Evolutionary conservation across 192 early-diverging fungal species (phyloP).

Genomic region (Umbelopsis ramanniana): DNA sequence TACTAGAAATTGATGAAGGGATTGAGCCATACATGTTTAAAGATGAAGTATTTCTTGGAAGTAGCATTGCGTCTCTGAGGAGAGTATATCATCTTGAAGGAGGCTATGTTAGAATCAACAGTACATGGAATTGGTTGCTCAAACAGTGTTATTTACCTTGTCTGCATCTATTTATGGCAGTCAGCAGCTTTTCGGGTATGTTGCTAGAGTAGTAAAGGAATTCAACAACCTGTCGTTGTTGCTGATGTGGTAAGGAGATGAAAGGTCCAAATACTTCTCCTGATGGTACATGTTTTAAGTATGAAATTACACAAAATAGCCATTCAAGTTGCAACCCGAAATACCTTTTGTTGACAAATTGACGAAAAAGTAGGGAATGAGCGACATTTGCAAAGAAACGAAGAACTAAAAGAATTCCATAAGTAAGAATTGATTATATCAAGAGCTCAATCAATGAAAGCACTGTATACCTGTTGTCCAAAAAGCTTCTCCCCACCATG

Average conservation of each 20-base stretch:
- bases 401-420: slow-evolving; percentile 24
- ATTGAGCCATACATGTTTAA: not conserved
- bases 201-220: slow-evolving; percentile 45
- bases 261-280: slow-evolving; percentile 53
- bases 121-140: not conserved
- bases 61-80: not conserved
- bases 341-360: slow-evolving; percentile 38
- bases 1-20: too few relatives aligned
- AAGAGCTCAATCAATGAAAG: not conserved
- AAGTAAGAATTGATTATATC: not conserved
- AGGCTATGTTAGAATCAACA: not conserved
- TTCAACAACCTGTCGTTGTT: slow-evolving; percentile 52
- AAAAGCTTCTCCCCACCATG: slow-evolving; percentile 38
- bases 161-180: slow-evolving; percentile 4
- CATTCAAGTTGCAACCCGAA: not conserved
- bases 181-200: slow-evolving; percentile 28
- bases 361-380: slow-evolving; percentile 43
- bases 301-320: not conserved
- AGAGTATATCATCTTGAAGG: not conserved
- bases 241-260: slow-evolving; percentile 39
- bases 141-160: not conserved
- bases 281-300: not conserved
- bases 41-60: not conserved
- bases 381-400: slow-evolving; percentile 22
- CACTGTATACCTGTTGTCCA: not conserved